Evolutionary conservation across 768 basidiomycete genomes (phyloP), one percentile per base, ranked within the genome.

Genomic region (Cystofilobasidium macerans): DNA sequence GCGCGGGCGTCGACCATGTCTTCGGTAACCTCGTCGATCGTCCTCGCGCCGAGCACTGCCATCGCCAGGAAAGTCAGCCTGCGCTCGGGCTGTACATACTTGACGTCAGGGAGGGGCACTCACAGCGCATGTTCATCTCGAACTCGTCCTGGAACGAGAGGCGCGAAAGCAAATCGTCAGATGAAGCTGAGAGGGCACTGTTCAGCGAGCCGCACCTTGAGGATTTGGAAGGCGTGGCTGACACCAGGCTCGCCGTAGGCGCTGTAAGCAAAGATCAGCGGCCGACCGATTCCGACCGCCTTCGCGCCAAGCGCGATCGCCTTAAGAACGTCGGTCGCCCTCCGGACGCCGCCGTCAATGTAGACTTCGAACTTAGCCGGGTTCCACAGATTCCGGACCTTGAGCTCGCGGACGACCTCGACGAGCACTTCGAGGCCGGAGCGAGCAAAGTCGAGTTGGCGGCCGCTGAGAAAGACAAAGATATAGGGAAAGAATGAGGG

Each of bases 71-170:
- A n/a, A n/a, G n/a, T n/a, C n/a, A n/a, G n/a, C n/a, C n/a, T n/a
- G n/a, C n/a, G n/a, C n/a, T n/a, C n/a, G n/a, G n/a, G n/a, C n/a
- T n/a, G n/a, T n/a, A n/a, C n/a, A n/a, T n/a, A n/a, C n/a, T n/a
- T n/a, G n/a, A n/a, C n/a, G n/a, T n/a, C n/a, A n/a, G n/a, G n/a
- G n/a, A n/a, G n/a, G n/a, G n/a, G n/a, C n/a, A n/a, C n/a, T n/a
- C n/a, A n/a, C n/a, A 80, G 20, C 93, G 86, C 83, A 97, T 82
- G 77, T 94, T 92, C 94, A 98, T 97, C 79, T 93, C 89, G 71
- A 99, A 90, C 76, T 99, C 94, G 71, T 93, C 89, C 90, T 97
- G 73, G 12, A n/a, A 30, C 5, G 12, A 36, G 26, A 33, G 18
- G 26, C n/a, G n/a, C n/a, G n/a, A n/a, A n/a, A n/a, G n/a, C n/a